Percentiles rank a stretch among this genome's conserved stretches.
Evolutionary conservation across 257 asterid genomes (phyloP).

Genomic region (Solanum megistacrolobum): DNA sequence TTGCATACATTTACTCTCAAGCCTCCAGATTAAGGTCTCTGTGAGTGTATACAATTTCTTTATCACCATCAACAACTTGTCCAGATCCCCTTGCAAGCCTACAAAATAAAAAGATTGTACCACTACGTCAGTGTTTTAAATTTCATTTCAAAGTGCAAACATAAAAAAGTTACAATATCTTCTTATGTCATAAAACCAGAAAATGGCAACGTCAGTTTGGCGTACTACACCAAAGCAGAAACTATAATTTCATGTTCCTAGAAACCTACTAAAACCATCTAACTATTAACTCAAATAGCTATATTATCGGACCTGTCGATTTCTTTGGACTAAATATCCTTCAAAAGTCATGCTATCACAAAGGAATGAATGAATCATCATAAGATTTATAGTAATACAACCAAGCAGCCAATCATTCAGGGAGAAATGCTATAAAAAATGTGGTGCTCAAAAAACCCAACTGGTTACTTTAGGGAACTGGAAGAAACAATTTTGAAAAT

Average conservation of each 20-base stretch:
- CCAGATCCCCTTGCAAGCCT: constrained; percentile 51
- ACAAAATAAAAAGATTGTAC: not conserved
- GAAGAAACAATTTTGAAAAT: not conserved
- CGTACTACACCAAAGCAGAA: not conserved
- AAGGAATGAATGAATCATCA: not conserved
- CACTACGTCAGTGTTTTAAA: not conserved
- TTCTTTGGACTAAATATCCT: not conserved
- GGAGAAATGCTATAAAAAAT: not conserved
- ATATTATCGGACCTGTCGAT: not conserved
- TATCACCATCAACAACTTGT: constrained; percentile 42
- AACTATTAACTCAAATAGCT: not conserved
- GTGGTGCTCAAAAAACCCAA: not conserved
- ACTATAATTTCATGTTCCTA: not conserved
- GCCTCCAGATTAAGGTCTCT: constrained; percentile 21
- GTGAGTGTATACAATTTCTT: constrained; percentile 36
- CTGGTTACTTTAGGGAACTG: not conserved
- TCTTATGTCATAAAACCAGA: not conserved
- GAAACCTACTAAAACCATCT: not conserved
- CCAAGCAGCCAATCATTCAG: not conserved
- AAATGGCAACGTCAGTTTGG: not conserved
- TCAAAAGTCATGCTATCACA: not conserved
- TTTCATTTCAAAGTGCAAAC: not conserved
- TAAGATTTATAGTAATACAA: not conserved
- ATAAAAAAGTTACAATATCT: not conserved
- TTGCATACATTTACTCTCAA: not conserved